Base-by-base conservation (phyloP, 2,329 filamentous ascomycete species). In the Pyricularia sp. region DNA sequence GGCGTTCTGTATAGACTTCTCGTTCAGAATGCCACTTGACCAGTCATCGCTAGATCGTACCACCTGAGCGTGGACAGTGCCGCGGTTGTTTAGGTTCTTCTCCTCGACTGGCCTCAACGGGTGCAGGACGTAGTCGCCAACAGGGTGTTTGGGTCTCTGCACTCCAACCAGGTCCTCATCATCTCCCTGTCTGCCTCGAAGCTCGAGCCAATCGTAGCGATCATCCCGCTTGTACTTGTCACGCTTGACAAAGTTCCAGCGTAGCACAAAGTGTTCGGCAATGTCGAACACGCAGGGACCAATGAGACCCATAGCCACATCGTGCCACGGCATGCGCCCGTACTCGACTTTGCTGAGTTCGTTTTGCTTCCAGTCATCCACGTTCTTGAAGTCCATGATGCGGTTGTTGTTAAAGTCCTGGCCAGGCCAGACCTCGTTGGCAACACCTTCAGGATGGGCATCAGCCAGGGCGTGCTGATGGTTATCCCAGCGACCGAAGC, bases 401-500 rank as follows among this genome's bases (percentile, higher is more conserved):
- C 94, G 88, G 77, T 97, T 97, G 79, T 98, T 98, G 79, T 98
- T 98, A 83, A 96, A 98, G 75, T 99, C 95, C 76, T 99, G 95
- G 0, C 95, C 95, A 0, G 95, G 94, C 84, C 93, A 99, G 25
- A 97, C 84, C 78, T 97, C 94, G 68, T 94, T 88, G 17, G 86
- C 83, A 23, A 97, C 86, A 25, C 92, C 92, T 63, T 90, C 89
- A 0, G 94, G 94, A 76, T 98, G 94, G 0, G 94, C 89, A 77
- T 98, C 95, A 0, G 94, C 86, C 17, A 97, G 84, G 1, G 90
- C 86, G 79, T 98, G 95, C 75, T 97, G 92, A 71, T 91, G 88
- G 69, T 86, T 86, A 75, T 99, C 95, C 94, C 94, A 98, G 68
- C 95, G 88, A 10, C 95, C 95, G 77, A 97, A 99, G 78, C 95